Conservation (phyloP, 83 land plant species). For the Picea abies region DNA sequence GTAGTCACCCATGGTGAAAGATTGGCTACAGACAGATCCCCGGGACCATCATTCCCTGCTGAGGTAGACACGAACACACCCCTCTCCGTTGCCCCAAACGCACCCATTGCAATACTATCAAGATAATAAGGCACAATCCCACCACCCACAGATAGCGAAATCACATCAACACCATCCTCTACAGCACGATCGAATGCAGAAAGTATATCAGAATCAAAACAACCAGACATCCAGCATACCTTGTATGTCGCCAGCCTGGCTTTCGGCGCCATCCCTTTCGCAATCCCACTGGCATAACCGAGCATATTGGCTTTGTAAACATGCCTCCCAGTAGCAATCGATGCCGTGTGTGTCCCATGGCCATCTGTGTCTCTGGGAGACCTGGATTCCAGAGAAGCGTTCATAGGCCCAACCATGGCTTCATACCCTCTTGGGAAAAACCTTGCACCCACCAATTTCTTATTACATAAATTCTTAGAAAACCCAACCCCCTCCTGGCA, state of each 20-base stretch:
- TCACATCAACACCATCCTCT: conserved; percentile 26
- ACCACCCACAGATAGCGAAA: conserved; percentile 35
- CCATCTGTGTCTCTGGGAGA: conserved; percentile 33
- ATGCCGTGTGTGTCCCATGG: conserved; percentile 38
- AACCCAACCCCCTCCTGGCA: conserved; percentile 61
- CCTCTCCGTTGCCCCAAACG: conserved; percentile 29
- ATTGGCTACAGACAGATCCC: conserved; percentile 25
- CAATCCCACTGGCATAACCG: conserved; percentile 21
- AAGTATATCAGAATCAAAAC: conserved; percentile 21
- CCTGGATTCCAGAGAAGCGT: conserved; percentile 10
- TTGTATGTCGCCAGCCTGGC: conserved; percentile 19
- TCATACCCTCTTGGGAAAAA: conserved; percentile 67
- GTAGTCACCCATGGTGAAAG: conserved; percentile 36
- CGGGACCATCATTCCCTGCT: conserved; percentile 29
- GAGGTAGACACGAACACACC: conserved; percentile 32
- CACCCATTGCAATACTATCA: conserved; percentile 33
- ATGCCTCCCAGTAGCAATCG: conserved; percentile 29
- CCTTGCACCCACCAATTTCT: conserved; percentile 73
- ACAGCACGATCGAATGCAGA: conserved; percentile 20
- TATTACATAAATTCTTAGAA: conserved; percentile 38
- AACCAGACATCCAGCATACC: conserved; percentile 18
- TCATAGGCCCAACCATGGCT: conserved; percentile 26
- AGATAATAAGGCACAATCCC: conserved; percentile 28
- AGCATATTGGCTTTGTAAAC: conserved; percentile 20
- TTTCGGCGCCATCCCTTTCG: conserved; percentile 22